Base-by-base conservation (phyloP, 2,329 filamentous ascomycete genomes). In the Aspergillus sp. region DNA sequence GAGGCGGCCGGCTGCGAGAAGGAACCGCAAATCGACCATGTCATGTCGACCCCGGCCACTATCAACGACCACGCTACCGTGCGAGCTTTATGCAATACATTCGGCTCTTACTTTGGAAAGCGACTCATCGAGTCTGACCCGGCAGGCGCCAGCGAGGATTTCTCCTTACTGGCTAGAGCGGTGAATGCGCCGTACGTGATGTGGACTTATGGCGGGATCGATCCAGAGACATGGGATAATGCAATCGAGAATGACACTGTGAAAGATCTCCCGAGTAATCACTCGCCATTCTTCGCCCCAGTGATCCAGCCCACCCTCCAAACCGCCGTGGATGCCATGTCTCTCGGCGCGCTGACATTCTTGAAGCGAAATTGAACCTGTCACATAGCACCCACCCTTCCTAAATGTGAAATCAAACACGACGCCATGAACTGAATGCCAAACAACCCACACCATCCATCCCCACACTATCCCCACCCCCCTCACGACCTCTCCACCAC, bases 261-360 rank as follows among this genome's bases (percentile, higher is more conserved):
- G 62, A 70, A 78, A 65, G 80, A 79, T 50, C 74, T 87, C 23
- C 84, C 86, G 0, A 80, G 79, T 5, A 88, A 88, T 63, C 86
- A 88, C 68, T 83, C 79, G 63, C 80, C 82, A 0, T 79, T 78
- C 62, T 88, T 87, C 73, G 82, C 82, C 47, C 85, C 85, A 7
- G 80, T 79, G 0, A 77, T 87, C 44, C 75, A 83, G 69, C 84
- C 84, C 4, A 87, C 85, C 2, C 67, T 88, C 68, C 75, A 64
- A 62, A 78, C 78, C 0, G 85, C 80, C 0, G 71, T 81, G 6
- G 80, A 85, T 73, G 83, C 80, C 1, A 76, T 83, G 70, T 77
- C 78, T 27, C 73, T 81, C 8, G 80, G 77, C n/a, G 82, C 82
- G 5, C 68, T 85, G 74, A 81, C 72, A 0, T 73, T 75, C 32